Base-by-base conservation (phyloP, 2,329 filamentous ascomycete genomes). In the Calycina herbarum region DNA sequence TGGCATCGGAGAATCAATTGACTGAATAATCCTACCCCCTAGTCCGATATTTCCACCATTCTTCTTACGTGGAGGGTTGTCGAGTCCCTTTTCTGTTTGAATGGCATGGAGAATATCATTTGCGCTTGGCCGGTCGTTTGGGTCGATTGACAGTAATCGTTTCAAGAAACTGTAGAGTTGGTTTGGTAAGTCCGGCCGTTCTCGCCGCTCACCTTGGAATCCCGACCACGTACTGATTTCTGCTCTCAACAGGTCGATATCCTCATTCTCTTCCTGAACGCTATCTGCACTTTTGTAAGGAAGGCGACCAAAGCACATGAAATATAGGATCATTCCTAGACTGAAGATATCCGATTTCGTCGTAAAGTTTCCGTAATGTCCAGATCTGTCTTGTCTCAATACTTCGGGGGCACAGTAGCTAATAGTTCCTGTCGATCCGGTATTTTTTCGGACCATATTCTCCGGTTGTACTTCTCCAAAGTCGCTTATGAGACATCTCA, bases 311-410 rank as follows among this genome's bases (percentile, higher is more conserved):
- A 99, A 99, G 76, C 95, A 99, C 83, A 99, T 90, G 75, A 99
- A 99, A 77, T 98, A 96, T 3, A 99, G 84, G 64, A 98, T 98
- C 94, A 99, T 97, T 59, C 95, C 95, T 0, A 99, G 82, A 0
- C 94, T 97, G 78, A 99, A 99, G n/a, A 99, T 91, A 74, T 99
- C 95, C 0, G 94, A 97, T 75, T 98, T 99, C 31, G 92, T 94
- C 0, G 93, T 97, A 74, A 99, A 99, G 75, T 98, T 97, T 7
- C 91, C 93, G 72, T 92, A 94, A 0, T 85, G 85, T 0, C 94
- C 94, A 33, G 82, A 83, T 0, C 85, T 79, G 64, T 88, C 89
- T 70, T 85, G 85, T 61, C 85, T 88, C 35, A 99, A 81, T 0
- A 99, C 96, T 77, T 99, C 95, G 0, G 95, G 95, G 0, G 95